Evolutionary conservation across 768 basidiomycete genomes (phyloP).

Genomic region (Sarcodon sp.): DNA sequence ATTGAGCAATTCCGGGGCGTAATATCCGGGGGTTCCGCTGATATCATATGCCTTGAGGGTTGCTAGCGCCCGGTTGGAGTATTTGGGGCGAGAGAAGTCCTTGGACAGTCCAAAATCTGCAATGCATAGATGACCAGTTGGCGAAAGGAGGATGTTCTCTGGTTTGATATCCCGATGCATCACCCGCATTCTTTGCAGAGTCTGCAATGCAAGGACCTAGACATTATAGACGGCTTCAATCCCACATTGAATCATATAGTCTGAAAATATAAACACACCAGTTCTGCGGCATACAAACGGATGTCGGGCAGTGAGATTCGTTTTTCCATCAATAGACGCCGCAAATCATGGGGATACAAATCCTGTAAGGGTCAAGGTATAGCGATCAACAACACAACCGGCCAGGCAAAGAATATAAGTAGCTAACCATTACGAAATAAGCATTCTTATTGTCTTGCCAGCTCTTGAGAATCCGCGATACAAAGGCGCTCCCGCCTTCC

Average conservation of each 20-base stretch:
- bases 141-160: constrained; percentile 31
- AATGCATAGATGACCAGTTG: constrained; percentile 18
- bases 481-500: background rate
- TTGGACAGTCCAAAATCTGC: constrained; percentile 30
- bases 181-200: constrained; percentile 27
- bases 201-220: constrained; percentile 15
- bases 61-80: background rate
- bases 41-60: constrained; percentile 3
- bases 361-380: background rate
- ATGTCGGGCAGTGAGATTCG: background rate
- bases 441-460: background rate
- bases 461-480: background rate
- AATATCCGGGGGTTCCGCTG: constrained; percentile 27
- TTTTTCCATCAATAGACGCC: too few species aligned
- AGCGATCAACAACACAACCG: background rate
- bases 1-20: constrained; percentile 34
- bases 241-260: background rate
- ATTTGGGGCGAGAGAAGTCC: background rate
- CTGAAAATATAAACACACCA: background rate
- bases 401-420: background rate
- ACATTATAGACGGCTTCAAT: background rate
- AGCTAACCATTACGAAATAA: background rate
- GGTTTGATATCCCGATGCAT: constrained; percentile 40
- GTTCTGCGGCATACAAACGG: background rate
- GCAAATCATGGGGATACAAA: too few species aligned